Evolutionary conservation across 2,329 filamentous ascomycete genomes (phyloP).

Genomic region (Lasiodiplodia theobromae): DNA sequence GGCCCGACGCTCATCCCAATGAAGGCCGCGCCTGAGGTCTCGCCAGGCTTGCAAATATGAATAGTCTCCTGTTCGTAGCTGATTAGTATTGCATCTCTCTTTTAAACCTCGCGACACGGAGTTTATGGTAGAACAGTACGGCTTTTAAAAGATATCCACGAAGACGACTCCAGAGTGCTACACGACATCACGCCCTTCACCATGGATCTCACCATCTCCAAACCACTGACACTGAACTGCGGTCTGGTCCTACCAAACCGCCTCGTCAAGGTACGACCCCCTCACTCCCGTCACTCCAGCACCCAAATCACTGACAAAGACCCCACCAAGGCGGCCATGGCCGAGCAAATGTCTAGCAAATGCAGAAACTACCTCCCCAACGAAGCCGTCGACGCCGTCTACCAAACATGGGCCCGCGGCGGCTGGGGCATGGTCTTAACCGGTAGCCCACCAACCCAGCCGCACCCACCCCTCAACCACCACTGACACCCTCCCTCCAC

Average conservation of each 20-base stretch:
- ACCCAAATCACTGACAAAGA: neutral
- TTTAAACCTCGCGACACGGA: neutral
- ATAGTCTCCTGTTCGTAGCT: neutral
- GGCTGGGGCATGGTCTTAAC: constrained; percentile 63
- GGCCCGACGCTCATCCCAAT: neutral
- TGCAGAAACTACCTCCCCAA: neutral
- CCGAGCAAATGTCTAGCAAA: neutral
- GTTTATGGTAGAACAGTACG: neutral
- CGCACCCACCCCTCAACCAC: constrained; percentile 39
- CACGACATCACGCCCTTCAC: neutral
- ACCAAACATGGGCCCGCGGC: constrained; percentile 50
- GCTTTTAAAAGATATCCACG: neutral
- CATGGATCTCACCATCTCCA: constrained; percentile 31
- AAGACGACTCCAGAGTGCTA: neutral
- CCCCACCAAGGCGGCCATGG: neutral
- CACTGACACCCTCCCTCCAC: too few species aligned
- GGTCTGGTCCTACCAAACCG: constrained; percentile 46
- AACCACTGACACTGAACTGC: constrained; percentile 37
- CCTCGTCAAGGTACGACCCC: constrained; percentile 52
- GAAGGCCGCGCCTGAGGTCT: neutral
- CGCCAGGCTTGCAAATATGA: neutral
- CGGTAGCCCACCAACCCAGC: constrained; percentile 49
- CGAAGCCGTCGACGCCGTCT: constrained; percentile 8
- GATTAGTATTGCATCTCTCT: neutral
- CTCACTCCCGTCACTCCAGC: neutral